A percentile compares a stretch with the other conserved stretches of the same genome.
phyloP scores from a whole-genome alignment of 345 rosid species.

The Microthlaspi erraticum region DNA sequence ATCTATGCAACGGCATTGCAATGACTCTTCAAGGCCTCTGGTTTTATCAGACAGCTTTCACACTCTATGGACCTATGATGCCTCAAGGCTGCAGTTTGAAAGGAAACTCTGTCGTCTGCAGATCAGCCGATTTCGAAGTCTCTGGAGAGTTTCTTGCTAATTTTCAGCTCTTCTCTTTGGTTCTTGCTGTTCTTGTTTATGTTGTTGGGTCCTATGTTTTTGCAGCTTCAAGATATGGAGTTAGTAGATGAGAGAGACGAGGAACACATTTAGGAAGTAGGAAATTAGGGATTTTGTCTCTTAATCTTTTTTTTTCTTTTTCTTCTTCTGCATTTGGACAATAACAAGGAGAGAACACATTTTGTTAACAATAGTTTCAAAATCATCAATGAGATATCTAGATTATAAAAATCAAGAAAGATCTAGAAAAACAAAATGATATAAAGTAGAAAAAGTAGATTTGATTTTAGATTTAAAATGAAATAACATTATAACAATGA shows the following conservation, averaged over 20 bases:
- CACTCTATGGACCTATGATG: slow-evolving; percentile 94
- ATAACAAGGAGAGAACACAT: no score
- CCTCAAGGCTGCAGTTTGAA: slow-evolving; percentile 76
- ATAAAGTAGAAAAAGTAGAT: neutral
- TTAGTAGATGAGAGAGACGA: slow-evolving; percentile 27
- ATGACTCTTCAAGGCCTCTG: slow-evolving; percentile 95
- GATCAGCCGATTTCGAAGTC: slow-evolving; percentile 54
- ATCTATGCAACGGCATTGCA: slow-evolving; percentile 72
- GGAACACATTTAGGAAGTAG: slow-evolving; percentile 21
- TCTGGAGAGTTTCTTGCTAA: slow-evolving; percentile 88
- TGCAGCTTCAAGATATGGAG: slow-evolving; percentile 64
- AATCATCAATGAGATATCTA: no score
- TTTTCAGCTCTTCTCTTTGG: slow-evolving; percentile 76
- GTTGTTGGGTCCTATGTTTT: slow-evolving; percentile 63
- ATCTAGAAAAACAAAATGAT: no score
- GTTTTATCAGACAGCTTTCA: slow-evolving; percentile 97
- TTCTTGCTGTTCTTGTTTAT: slow-evolving; percentile 64
- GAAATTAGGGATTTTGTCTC: slow-evolving; percentile 3
- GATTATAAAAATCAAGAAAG: no score
- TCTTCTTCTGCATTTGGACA: neutral
- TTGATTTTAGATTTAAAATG: neutral
- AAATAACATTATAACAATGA: slow-evolving; percentile 3
- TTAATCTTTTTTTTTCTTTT: neutral
- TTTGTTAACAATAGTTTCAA: no score
- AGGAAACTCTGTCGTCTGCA: slow-evolving; percentile 55